Evolutionary conservation across 306 rosid genomes (phyloP), one percentile per base, ranked within the genome.

Genomic region (Cucumis melo): DNA sequence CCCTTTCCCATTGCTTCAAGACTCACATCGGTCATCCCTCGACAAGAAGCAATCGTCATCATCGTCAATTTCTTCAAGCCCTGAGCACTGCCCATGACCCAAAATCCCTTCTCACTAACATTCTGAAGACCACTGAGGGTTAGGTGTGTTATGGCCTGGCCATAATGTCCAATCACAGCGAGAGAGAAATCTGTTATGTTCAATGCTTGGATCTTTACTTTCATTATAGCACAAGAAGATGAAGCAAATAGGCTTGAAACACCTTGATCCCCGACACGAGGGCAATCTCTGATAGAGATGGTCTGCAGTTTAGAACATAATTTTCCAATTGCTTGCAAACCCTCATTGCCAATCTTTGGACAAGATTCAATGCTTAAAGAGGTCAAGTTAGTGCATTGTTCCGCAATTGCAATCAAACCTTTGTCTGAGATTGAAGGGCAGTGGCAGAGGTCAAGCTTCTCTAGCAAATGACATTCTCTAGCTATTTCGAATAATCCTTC

Each of bases 221-320:
- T 92, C 21, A 84, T 82, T 75, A 95, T 85, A 38, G 78, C 54
- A 27, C 80, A 83, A 29, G 96, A 85, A 55, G 90, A 88, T 15
- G 89, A 86, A 6, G 96, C 81, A 32, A 95, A 65, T 76, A 95
- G 76, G 78, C 91, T 89, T 20, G 92, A 90, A 11, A 95, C 93
- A 67, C 99, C 99, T 64, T 84, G 93, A 88, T 95, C 99, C 38
- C 96, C 96, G 75, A 92, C 90, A 83, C 91, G 98, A 74, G 90
- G 88, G 23, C 99, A 95, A 78, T 89, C 96, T 84, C 86, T 89
- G 84, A 95, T 84, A 62, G 87, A 88, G 57, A 95, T 38, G 29
- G 86, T 82, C 36, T 82, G 93, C n/a, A 95, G 77, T 80, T 88
- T 89, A 63, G 90, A 80, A 84, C 98, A 95, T 17, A 54, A 64